Evolutionary conservation across 2,329 filamentous ascomycete species (phyloP).

Genomic region (Helminthosporium solani): DNA sequence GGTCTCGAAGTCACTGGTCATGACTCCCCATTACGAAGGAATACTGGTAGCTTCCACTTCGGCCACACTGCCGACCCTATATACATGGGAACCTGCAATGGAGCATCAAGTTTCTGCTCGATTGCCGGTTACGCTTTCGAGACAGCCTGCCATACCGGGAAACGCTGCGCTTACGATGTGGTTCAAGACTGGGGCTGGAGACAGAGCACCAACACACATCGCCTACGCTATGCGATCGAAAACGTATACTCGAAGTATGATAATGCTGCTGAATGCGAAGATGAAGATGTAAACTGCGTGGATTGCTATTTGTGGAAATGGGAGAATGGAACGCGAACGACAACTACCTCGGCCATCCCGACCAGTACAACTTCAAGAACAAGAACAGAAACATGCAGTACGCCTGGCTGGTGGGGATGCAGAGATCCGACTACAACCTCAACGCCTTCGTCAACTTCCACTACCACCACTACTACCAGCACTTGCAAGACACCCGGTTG

Average conservation of each 20-base stretch:
- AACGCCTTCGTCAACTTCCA: conserved; percentile 27
- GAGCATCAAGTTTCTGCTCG: conserved; percentile 38
- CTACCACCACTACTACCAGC: conserved; percentile 27
- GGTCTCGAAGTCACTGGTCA: conserved; percentile 33
- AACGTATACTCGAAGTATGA: conserved; percentile 39
- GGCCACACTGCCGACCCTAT: conserved; percentile 40
- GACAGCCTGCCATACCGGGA: conserved; percentile 39
- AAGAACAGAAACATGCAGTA: conserved; percentile 39
- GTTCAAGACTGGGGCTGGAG: conserved; percentile 42
- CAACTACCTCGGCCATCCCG: conserved; percentile 16
- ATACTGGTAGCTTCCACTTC: conserved; percentile 40
- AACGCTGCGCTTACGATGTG: conserved; percentile 38
- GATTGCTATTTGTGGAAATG: conserved; percentile 42
- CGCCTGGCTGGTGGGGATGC: conserved; percentile 42
- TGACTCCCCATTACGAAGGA: conserved; percentile 31
- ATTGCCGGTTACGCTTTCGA: conserved; percentile 41
- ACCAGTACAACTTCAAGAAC: conserved; percentile 30
- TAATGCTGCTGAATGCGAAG: conserved; percentile 33
- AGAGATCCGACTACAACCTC: conserved; percentile 35
- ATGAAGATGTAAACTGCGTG: conserved; percentile 37
- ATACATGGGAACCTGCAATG: conserved; percentile 41
- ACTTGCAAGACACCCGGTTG: conserved; percentile 40
- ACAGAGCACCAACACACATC: conserved; percentile 35
- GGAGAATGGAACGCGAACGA: conserved; percentile 37
- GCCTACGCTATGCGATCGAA: conserved; percentile 37